These are phyloP conservation scores for Aureobasidium sp. DNA, from an alignment of 2,329 filamentous ascomycete genomes.

Conservation along the genomic window DNA sequence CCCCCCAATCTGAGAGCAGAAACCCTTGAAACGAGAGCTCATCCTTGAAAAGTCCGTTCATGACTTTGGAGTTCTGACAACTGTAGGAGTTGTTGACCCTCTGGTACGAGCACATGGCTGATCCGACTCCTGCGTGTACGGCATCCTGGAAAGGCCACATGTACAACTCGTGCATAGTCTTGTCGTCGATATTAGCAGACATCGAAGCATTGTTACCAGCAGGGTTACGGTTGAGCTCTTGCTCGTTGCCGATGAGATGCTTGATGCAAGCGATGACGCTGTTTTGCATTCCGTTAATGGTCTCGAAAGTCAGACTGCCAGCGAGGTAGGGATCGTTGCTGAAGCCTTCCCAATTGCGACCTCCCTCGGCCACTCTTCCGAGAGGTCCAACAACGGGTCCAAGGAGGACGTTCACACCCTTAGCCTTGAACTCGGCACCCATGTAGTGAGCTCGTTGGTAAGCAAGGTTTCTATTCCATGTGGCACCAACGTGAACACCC, in stretches of 20 bases:
- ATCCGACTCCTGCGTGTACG: conserved; percentile 41
- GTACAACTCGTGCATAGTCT: conserved; percentile 38
- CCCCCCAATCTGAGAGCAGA: conserved; percentile 53
- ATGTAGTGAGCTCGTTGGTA: conserved; percentile 47
- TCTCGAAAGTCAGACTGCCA: conserved; percentile 44
- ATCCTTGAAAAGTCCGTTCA: conserved; percentile 65
- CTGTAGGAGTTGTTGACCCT: conserved; percentile 41
- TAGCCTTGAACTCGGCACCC: conserved; percentile 48
- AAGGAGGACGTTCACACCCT: conserved; percentile 57
- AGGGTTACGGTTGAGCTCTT: conserved; percentile 45
- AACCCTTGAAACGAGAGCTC: conserved; percentile 43
- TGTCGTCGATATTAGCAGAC: conserved; percentile 54
- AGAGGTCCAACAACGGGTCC: conserved; percentile 63
- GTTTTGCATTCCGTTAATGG: conserved; percentile 51
- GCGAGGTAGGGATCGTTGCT: conserved; percentile 62
- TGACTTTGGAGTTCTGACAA: conserved; percentile 62
- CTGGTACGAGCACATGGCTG: conserved; percentile 45
- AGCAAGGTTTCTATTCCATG: conserved; percentile 44
- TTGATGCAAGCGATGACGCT: conserved; percentile 53
- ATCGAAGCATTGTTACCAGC: conserved; percentile 27
- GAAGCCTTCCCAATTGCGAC: conserved; percentile 69
- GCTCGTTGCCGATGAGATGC: conserved; percentile 48
- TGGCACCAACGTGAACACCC: conserved; percentile 29
- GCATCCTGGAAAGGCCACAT: conserved; percentile 46
- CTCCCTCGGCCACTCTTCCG: conserved; percentile 61